These are phyloP conservation scores for Mycena alexandri DNA, from an alignment of 768 basidiomycete genomes.

Conservation along the genomic window DNA sequence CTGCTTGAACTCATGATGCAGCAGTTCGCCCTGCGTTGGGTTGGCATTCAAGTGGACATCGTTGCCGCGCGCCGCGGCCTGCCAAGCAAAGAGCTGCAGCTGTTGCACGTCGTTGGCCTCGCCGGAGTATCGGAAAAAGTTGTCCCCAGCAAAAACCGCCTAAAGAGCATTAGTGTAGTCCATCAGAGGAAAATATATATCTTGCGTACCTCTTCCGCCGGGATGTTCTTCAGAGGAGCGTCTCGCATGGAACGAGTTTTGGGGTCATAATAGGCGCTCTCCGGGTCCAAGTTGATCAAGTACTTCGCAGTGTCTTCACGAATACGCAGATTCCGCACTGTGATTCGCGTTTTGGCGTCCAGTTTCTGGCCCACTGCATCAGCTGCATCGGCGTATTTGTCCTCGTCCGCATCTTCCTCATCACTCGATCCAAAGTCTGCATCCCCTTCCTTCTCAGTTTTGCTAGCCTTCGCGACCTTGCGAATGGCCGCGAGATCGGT, in stretches of 20 bases:
- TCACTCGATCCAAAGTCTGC: conserved; percentile 97
- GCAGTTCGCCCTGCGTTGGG: conserved; percentile 93
- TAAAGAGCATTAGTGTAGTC: conserved; percentile 45
- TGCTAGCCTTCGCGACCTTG: conserved; percentile 94
- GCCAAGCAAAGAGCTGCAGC: conserved; percentile 97
- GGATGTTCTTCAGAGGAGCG: conserved; percentile 82
- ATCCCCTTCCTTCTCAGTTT: conserved; percentile 78
- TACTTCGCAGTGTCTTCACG: conserved; percentile 99
- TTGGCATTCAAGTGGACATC: conserved; percentile 97
- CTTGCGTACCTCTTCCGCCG: conserved; percentile 88
- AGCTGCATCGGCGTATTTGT: conserved; percentile 98
- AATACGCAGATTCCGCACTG: conserved; percentile 97
- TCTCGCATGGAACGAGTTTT: conserved; percentile 99
- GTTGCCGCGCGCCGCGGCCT: conserved; percentile 91
- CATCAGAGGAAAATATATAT: conserved; percentile 11
- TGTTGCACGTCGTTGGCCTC: conserved; percentile 94
- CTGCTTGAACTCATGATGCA: conserved; percentile 90
- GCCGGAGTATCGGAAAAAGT: conserved; percentile 92
- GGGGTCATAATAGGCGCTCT: conserved; percentile 98
- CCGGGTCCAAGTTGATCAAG: conserved; percentile 94
- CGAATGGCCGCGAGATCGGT: conserved; percentile 92
- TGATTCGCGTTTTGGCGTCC: conserved; percentile 98
- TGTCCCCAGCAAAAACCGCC: conserved; percentile 96
- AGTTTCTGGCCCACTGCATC: conserved; percentile 98
- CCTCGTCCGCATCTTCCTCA: conserved; percentile 96